Percentiles rank a stretch among this genome's conserved stretches.
Conservation (phyloP, 2,329 filamentous ascomycete genomes). For the Parasarocladium wereldwijsianum region DNA sequence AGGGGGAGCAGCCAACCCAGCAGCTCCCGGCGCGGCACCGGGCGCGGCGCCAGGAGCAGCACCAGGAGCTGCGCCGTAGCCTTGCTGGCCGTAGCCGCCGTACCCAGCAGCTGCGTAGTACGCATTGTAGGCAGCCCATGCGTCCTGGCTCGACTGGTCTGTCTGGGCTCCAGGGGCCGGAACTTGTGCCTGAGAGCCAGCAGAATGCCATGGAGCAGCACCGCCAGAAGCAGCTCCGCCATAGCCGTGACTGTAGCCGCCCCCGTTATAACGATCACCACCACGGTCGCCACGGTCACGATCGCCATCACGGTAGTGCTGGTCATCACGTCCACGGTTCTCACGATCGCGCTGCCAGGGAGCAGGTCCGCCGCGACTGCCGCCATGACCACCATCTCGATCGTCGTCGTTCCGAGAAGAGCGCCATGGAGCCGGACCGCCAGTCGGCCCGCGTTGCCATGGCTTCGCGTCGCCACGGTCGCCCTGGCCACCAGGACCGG, state of each 20-base stretch:
- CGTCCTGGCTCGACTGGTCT: too few relatives aligned
- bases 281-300: too few relatives aligned
- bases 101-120: constrained; percentile 13
- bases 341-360: constrained; percentile 48
- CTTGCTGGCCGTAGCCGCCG: constrained; percentile 12
- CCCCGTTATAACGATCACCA: constrained; percentile 10
- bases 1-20: constrained; percentile 38
- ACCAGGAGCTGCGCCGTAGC: constrained; percentile 32
- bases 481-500: constrained; percentile 46
- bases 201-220: constrained; percentile 35
- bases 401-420: constrained; percentile 37
- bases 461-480: constrained; percentile 51
- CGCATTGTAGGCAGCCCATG: too few relatives aligned
- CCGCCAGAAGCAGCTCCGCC: constrained; percentile 6
- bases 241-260: constrained; percentile 5
- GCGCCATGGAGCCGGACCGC: constrained; percentile 72
- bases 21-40: constrained; percentile 25
- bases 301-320: constrained; percentile 9
- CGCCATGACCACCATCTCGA: constrained; percentile 25
- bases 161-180: too few relatives aligned
- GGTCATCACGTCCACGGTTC: constrained; percentile 28
- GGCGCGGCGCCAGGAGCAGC: constrained; percentile 23
- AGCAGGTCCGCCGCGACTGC: constrained; percentile 24
- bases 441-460: constrained; percentile 78
- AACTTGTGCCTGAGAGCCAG: too few relatives aligned